These are phyloP conservation scores for Hyphopichia wangnamkhiaoensis DNA, from an alignment of 1,139 yeast species.

Conservation along the genomic window DNA sequence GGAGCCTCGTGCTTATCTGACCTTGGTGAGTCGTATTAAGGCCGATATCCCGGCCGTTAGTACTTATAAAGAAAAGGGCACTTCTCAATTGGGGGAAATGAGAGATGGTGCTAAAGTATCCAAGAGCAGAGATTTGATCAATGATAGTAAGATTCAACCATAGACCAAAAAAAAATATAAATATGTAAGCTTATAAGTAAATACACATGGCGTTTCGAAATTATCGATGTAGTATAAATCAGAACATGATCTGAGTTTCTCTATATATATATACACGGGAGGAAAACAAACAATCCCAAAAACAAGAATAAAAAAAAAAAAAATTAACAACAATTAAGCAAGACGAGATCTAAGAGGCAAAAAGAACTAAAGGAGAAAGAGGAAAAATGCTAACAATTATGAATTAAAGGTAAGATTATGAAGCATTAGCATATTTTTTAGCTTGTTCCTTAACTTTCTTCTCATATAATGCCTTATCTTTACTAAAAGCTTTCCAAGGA, in stretches of 20 bases:
- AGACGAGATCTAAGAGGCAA: background rate
- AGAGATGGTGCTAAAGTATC: constrained; percentile 23
- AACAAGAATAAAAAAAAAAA: background rate
- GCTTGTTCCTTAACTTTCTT: constrained; percentile 83
- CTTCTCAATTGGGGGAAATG: constrained; percentile 71
- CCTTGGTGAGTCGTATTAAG: constrained; percentile 82
- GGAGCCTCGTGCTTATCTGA: constrained; percentile 92
- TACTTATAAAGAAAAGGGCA: constrained; percentile 93
- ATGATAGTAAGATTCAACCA: constrained; percentile 21
- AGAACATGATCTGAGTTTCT: too few species aligned
- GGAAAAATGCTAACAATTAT: background rate
- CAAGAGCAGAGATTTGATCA: constrained; percentile 46
- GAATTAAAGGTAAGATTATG: background rate
- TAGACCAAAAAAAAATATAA: background rate
- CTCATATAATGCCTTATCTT: constrained; percentile 68
- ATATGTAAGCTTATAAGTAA: too few species aligned
- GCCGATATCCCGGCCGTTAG: constrained; percentile 98
- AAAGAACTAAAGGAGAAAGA: background rate
- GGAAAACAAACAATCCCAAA: background rate
- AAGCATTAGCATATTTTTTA: constrained; percentile 51
- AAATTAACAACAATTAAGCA: background rate
- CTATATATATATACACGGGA: too few species aligned
- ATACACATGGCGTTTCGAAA: too few species aligned
- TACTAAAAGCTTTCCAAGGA: constrained; percentile 84
- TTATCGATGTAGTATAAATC: too few species aligned